These are phyloP conservation scores for Melaleuca alternifolia DNA, from an alignment of 345 rosid species.

Conservation along the genomic window DNA sequence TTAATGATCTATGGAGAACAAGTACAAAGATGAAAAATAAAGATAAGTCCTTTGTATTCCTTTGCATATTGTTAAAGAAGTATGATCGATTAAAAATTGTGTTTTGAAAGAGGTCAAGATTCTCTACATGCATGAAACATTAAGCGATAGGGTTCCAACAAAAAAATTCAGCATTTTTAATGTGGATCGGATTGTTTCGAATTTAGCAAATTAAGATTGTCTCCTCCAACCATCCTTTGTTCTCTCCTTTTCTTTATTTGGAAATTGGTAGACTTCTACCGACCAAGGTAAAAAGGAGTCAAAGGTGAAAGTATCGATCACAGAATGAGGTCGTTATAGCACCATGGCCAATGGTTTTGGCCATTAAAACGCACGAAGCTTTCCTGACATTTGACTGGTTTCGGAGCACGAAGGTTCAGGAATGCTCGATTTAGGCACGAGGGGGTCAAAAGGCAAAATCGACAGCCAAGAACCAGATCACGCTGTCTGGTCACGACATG, in stretches of 20 bases:
- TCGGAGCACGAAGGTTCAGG: fast-evolving
- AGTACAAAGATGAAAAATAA: neutral
- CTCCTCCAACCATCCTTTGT: neutral
- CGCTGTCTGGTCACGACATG: neutral
- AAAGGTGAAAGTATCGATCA: neutral
- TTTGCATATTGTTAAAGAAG: fast-evolving
- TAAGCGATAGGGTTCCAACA: fast-evolving
- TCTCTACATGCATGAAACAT: fast-evolving
- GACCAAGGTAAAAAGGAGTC: neutral
- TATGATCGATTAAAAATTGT: neutral
- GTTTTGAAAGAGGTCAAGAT: neutral
- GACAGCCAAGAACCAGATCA: too few species aligned
- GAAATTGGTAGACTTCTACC: neutral
- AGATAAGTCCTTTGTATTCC: neutral
- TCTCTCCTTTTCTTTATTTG: neutral
- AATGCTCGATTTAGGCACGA: neutral
- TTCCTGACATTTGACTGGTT: neutral
- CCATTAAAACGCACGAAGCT: too few species aligned
- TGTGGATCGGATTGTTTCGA: fast-evolving
- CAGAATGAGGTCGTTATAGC: too few species aligned
- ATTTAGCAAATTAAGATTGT: neutral
- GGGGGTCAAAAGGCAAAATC: too few species aligned
- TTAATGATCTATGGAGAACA: neutral
- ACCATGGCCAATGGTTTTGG: too few species aligned
- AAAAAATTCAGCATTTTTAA: neutral